Percentiles rank a stretch among this genome's conserved stretches.
phyloP scores from a whole-genome alignment of 1,284 basidiomycete genomes.

The Austroboletus novae-zelandiae region DNA sequence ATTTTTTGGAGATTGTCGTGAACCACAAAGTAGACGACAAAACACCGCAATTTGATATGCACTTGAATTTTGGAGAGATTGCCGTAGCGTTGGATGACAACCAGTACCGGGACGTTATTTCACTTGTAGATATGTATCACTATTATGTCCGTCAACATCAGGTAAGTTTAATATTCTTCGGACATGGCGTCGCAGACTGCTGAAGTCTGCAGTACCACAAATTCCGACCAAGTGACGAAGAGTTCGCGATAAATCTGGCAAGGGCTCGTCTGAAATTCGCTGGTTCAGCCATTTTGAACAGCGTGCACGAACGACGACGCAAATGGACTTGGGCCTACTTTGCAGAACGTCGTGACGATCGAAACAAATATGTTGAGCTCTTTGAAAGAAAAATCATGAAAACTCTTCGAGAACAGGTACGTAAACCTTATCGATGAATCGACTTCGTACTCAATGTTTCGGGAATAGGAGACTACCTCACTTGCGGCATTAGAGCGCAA shows the following conservation, averaged over 20 bases:
- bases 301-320: slow-evolving; percentile 81
- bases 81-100: slow-evolving; percentile 91
- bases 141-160: slow-evolving; percentile 91
- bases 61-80: slow-evolving; percentile 93
- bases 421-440: slow-evolving; percentile 12
- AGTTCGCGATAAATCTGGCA: slow-evolving; percentile 65
- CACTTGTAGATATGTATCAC: slow-evolving; percentile 95
- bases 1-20: slow-evolving; percentile 64
- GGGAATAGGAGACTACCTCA: slow-evolving; percentile 54
- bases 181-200: neutral
- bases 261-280: slow-evolving; percentile 83
- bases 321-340: slow-evolving; percentile 96
- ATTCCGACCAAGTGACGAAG: slow-evolving; percentile 66
- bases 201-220: slow-evolving; percentile 66
- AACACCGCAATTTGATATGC: slow-evolving; percentile 85
- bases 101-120: slow-evolving; percentile 95
- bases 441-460: slow-evolving; percentile 7
- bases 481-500: slow-evolving; percentile 78
- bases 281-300: slow-evolving; percentile 76
- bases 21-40: slow-evolving; percentile 75
- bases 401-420: slow-evolving; percentile 47
- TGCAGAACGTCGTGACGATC: slow-evolving; percentile 83
- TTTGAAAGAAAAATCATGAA: slow-evolving; percentile 79
- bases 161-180: slow-evolving; percentile 40
- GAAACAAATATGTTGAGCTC: slow-evolving; percentile 79